Evolutionary conservation across 2,329 filamentous ascomycete species (phyloP), one percentile per base, ranked within the genome.

Genomic region (Verticillium dahliae): DNA sequence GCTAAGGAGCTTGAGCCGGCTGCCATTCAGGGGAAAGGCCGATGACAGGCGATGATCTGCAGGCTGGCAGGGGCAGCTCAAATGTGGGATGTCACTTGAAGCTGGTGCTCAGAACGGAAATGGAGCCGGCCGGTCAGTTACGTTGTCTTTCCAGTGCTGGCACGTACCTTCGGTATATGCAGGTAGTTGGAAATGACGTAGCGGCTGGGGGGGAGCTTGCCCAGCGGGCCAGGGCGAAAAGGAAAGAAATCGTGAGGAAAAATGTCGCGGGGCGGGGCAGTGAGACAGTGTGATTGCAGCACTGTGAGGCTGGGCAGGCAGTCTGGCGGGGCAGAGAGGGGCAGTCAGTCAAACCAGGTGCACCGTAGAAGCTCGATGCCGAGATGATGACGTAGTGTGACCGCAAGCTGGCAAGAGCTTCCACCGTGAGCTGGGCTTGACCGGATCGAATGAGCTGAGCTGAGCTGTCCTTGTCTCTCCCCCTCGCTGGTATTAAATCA

Each of bases 311-410:
- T 56, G 54, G 14, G 5, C 9, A 22, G 55, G 11, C 33, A 57
- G 55, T 10, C 60, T 64, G 62, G 62, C 60, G 63, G 62, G 63
- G 62, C 63, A 64, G 63, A 64, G 45, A 50, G 45, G 45, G 45
- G 45, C 45, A 27, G n/a, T 9, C 18, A 50, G n/a, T 50, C 45
- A 27, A 50, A 18, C 45, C 45, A 50, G 45, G 62, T 57, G 60
- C 50, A 56, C 62, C 61, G 59, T 45, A 57, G 63, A 31, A 33
- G 45, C 52, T 50, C 45, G 61, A 57, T 63, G 61, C 59, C 57
- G 62, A 50, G 45, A 27, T 50, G 45, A 65, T 65, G 64, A 65
- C 64, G 64, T 65, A 65, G 61, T 61, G 64, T 56, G 15, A 62
- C 61, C 63, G 64, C 64, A 57, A 64, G 62, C 62, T 58, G 59